Base-by-base conservation (phyloP, 768 basidiomycete species). In the Lepiota subincarnata region DNA sequence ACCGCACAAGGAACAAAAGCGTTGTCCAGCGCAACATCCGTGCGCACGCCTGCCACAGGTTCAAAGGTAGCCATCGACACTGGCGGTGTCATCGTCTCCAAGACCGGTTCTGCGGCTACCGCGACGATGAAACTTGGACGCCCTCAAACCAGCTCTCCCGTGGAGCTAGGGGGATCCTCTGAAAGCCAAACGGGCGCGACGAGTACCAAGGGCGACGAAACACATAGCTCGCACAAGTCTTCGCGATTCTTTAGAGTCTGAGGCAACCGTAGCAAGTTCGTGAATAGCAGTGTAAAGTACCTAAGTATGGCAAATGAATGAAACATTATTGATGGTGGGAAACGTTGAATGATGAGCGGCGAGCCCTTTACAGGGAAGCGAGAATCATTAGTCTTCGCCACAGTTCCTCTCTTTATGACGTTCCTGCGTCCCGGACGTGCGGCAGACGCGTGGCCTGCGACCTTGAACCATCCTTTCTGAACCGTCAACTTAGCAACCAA, bases 381-480 rank as follows among this genome's bases (percentile, higher is more conserved):
- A 34, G 18, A 8, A 35, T 22, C 24, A 28, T 20, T 37, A 48
- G 12, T 16, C 19, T 37, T 14, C 18, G 14, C 42, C 50, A 52
- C 24, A 24, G 24, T 16, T 24, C 34, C 36, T 31, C 52, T 40
- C 46, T 46, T 48, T 54, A 44, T 46, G 22, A 40, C 18, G 24
- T 39, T 39, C 34, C 7, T 28, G 14, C 43, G 31, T 18, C 36
- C 28, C 45, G 13, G 19, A 14, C 46, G 38, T 41, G 46, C 53
- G 48, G 38, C 45, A 31, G 48, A 54, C 53, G 53, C 45, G 53
- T 54, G 45, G 53, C 34, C 20, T 16, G 26, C 39, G 38, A 39
- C 38, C n/a, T 18, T 48, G 11, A 40, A 41, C 26, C 20, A 34
- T 43, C 50, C 48, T 34, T 28, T 20, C 38, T 28, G 6, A 3